Conservation (phyloP, 371 early-diverging fungal species). For the Actinomucor elegans region DNA sequence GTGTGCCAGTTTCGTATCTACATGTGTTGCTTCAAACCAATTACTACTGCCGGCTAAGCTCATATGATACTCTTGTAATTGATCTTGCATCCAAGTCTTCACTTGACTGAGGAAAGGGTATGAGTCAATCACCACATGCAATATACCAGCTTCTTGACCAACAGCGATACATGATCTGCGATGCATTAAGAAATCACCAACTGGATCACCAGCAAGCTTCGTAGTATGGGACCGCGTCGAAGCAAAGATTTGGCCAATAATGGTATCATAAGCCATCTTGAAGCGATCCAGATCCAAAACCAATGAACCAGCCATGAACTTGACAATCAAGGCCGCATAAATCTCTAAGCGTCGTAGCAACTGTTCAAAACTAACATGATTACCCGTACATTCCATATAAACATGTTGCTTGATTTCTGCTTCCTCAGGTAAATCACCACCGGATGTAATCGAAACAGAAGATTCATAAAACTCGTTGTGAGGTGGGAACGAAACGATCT, state of each 20-base stretch:
- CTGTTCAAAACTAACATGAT: background rate
- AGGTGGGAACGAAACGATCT: background rate
- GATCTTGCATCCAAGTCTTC: background rate
- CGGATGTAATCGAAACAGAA: background rate
- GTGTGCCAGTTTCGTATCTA: background rate
- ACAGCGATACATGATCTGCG: background rate
- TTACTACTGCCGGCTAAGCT: background rate
- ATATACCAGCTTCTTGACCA: background rate
- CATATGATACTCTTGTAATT: background rate
- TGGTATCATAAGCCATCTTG: background rate
- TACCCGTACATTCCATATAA: background rate
- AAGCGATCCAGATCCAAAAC: background rate
- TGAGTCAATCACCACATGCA: background rate
- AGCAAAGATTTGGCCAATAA: background rate
- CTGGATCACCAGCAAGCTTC: background rate
- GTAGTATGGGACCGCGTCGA: background rate
- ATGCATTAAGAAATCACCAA: background rate
- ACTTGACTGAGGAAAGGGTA: background rate
- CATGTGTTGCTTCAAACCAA: background rate
- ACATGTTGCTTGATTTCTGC: background rate
- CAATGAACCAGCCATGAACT: background rate
- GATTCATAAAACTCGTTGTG: background rate
- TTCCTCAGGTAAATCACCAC: background rate
- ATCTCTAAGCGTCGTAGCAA: conserved; percentile 21
- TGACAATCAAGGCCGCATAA: conserved; percentile 4